Conservation (phyloP, 2,329 filamentous ascomycete species). For the Aspergillus ochraceus region DNA sequence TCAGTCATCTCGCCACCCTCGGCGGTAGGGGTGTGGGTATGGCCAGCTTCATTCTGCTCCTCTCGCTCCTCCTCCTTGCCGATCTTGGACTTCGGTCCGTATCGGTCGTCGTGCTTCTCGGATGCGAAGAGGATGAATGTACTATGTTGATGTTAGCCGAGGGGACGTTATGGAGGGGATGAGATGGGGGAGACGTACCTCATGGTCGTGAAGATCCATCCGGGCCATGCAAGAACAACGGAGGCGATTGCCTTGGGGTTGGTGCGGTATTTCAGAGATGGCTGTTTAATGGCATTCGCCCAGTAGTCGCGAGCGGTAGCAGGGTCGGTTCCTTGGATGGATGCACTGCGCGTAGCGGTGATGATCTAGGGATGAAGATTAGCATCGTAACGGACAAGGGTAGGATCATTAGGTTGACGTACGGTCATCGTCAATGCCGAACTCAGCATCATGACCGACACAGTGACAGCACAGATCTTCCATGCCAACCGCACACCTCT, state of each 20-base stretch:
- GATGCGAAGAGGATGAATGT: conserved; percentile 34
- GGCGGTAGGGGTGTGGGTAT: neutral
- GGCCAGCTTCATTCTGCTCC: neutral
- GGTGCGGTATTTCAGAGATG: neutral
- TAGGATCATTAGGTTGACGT: neutral
- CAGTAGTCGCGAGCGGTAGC: neutral
- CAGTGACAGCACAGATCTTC: conserved; percentile 53
- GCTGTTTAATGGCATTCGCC: neutral
- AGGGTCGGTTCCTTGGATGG: neutral
- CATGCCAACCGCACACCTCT: conserved; percentile 53
- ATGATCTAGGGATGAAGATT: neutral
- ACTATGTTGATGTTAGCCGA: neutral
- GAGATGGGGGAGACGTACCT: neutral
- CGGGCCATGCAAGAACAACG: neutral
- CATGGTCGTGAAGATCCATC: neutral
- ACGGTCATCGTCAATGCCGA: conserved; percentile 54
- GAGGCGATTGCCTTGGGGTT: neutral
- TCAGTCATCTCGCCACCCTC: neutral
- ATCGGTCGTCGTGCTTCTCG: conserved; percentile 32
- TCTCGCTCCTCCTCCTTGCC: neutral
- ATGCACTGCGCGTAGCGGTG: neutral
- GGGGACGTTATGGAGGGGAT: neutral
- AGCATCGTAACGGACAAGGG: neutral
- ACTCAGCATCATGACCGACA: conserved; percentile 45
- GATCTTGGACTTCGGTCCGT: conserved; percentile 13